phyloP scores from a whole-genome alignment of 768 basidiomycete genomes.

The Brasilioporus rufonigricans region DNA sequence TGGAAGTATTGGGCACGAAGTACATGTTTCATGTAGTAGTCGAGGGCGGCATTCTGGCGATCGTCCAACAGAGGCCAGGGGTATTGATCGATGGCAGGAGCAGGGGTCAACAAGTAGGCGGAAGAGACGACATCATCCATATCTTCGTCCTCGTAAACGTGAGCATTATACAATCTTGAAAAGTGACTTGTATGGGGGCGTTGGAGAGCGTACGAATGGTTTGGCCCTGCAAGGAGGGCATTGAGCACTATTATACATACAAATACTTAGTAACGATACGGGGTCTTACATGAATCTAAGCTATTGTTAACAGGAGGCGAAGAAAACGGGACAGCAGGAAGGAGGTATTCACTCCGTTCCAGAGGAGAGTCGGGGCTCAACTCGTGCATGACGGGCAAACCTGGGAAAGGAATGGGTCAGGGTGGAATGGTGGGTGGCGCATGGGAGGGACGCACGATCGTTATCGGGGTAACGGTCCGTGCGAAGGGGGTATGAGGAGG shows the following conservation, averaged over 20 bases:
- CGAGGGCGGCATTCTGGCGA: slow-evolving; percentile 21
- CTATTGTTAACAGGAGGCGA: slow-evolving; percentile 45
- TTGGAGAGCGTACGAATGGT: slow-evolving; percentile 24
- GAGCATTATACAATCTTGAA: slow-evolving; percentile 17
- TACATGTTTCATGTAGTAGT: slow-evolving; percentile 60
- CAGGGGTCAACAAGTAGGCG: slow-evolving; percentile 10
- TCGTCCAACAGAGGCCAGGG: slow-evolving; percentile 11
- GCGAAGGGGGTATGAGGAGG: slow-evolving; percentile 34
- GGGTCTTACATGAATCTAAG: slow-evolving; percentile 70
- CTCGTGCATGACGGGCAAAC: slow-evolving; percentile 31
- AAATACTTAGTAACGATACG: slow-evolving; percentile 70
- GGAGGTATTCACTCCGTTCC: slow-evolving; percentile 30
- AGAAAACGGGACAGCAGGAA: slow-evolving; percentile 29
- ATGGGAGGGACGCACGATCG: slow-evolving; percentile 21
- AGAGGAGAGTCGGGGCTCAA: slow-evolving; percentile 33
- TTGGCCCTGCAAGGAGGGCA: slow-evolving; percentile 52
- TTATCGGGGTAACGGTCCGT: slow-evolving; percentile 27
- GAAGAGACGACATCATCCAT: slow-evolving; percentile 21
- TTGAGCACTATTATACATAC: slow-evolving; percentile 67
- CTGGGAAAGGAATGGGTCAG: slow-evolving; percentile 13
- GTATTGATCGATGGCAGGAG: slow-evolving; percentile 8
- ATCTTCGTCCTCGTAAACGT: slow-evolving; percentile 17
- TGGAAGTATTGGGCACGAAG: slow-evolving; percentile 69
- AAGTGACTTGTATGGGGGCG: slow-evolving; percentile 31
- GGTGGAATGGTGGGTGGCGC: background rate